These are phyloP conservation scores for Yarrowia bubula DNA, from an alignment of 805 yeast genomes.

Conservation along the genomic window DNA sequence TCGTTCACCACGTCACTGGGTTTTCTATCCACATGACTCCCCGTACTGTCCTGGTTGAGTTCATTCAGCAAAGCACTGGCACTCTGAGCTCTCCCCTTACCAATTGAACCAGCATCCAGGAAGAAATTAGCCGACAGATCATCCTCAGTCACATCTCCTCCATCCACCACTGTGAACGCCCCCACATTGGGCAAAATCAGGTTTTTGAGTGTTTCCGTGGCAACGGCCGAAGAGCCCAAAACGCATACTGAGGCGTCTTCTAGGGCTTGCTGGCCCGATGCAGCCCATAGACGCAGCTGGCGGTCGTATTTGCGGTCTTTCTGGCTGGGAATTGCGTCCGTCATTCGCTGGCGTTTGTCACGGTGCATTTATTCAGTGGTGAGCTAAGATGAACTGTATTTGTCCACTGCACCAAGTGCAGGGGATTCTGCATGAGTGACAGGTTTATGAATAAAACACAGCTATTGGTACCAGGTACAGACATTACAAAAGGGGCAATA, in stretches of 20 bases:
- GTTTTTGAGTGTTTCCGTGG: conserved; percentile 69
- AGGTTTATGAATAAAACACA: no score
- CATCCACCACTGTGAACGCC: conserved; percentile 57
- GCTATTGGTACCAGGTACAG: no score
- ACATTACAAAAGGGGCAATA: no score
- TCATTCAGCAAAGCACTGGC: conserved; percentile 48
- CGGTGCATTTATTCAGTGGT: conserved; percentile 23
- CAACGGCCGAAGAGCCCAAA: conserved; percentile 54
- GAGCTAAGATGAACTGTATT: conserved; percentile 17
- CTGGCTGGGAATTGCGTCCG: conserved; percentile 28
- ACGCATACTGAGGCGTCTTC: conserved; percentile 59
- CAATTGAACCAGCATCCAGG: conserved; percentile 47
- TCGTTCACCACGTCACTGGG: conserved; percentile 20
- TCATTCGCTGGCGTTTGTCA: conserved; percentile 22
- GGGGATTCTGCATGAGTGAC: no score
- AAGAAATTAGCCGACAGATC: conserved; percentile 66
- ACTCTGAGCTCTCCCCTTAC: conserved; percentile 43
- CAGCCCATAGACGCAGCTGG: conserved; percentile 84
- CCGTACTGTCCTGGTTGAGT: conserved; percentile 59
- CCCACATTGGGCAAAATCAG: conserved; percentile 75
- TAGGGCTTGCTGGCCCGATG: conserved; percentile 65
- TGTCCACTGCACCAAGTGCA: no score
- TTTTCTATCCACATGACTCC: conserved; percentile 32
- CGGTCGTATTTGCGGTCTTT: conserved; percentile 64
- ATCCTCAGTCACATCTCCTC: conserved; percentile 40